Percentiles rank a stretch among this genome's conserved stretches.
phyloP scores from a whole-genome alignment of 2,329 filamentous ascomycete genomes.

The Parastagonospora nodorum region DNA sequence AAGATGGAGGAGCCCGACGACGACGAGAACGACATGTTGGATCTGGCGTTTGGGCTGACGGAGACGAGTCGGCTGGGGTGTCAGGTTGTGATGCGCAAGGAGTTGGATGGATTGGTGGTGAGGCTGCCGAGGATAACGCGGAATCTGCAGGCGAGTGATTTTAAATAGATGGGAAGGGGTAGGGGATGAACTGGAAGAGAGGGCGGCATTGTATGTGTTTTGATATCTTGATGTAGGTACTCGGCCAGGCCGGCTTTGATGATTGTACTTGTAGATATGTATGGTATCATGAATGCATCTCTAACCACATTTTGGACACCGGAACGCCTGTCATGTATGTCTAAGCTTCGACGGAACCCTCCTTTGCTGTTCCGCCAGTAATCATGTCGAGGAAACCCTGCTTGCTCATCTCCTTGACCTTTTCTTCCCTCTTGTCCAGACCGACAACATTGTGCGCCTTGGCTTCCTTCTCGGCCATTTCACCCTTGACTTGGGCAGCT shows the following conservation, averaged over 20 bases:
- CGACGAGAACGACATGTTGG: slow-evolving; percentile 61
- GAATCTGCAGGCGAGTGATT: slow-evolving; percentile 95
- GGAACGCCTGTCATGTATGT: neutral
- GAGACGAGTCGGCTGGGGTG: slow-evolving; percentile 86
- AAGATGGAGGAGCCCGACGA: slow-evolving; percentile 64
- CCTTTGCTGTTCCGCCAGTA: slow-evolving; percentile 57
- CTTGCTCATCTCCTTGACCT: slow-evolving; percentile 94
- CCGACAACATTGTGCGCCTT: slow-evolving; percentile 78
- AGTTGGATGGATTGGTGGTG: slow-evolving; percentile 84
- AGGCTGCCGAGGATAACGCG: slow-evolving; percentile 90
- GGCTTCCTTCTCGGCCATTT: slow-evolving; percentile 73
- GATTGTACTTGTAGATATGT: slow-evolving; percentile 2
- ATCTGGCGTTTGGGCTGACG: slow-evolving; percentile 86
- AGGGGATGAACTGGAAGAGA: neutral
- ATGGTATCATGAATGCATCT: slow-evolving; percentile 9
- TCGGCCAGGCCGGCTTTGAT: neutral
- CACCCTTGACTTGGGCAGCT: slow-evolving; percentile 86
- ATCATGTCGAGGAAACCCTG: slow-evolving; percentile 96
- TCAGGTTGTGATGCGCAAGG: slow-evolving; percentile 89
- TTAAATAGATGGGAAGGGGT: slow-evolving; percentile 49
- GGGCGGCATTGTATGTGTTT: too few relatives aligned
- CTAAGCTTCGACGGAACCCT: slow-evolving; percentile 16
- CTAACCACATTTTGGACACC: neutral
- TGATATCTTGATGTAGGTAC: too few relatives aligned
- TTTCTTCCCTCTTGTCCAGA: slow-evolving; percentile 79